These are phyloP conservation scores for Ustanciosporium gigantosporum DNA, from an alignment of 1,284 basidiomycete genomes.

Conservation along the genomic window DNA sequence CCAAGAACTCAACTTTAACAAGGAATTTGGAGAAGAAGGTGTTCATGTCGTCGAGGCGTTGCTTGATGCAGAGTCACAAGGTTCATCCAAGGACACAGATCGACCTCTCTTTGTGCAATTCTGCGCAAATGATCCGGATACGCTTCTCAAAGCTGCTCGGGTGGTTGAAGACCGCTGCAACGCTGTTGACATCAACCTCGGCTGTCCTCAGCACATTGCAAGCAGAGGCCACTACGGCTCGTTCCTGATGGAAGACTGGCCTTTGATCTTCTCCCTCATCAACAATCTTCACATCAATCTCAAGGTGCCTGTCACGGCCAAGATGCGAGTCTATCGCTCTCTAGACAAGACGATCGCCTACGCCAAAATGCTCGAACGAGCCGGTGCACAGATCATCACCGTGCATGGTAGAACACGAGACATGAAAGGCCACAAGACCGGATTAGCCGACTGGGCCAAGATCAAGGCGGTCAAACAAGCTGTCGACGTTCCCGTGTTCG, in stretches of 20 bases:
- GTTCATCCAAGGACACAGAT: slow-evolving; percentile 64
- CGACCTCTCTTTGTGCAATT: slow-evolving; percentile 89
- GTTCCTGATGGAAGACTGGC: slow-evolving; percentile 93
- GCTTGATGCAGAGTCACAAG: slow-evolving; percentile 1
- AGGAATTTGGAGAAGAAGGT: slow-evolving; percentile 44
- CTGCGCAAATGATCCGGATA: slow-evolving; percentile 83
- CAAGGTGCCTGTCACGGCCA: slow-evolving; percentile 87
- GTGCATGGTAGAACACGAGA: slow-evolving; percentile 90
- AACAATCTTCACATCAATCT: slow-evolving; percentile 72
- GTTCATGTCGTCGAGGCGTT: slow-evolving; percentile 3
- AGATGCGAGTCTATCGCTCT: slow-evolving; percentile 88
- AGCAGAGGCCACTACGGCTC: slow-evolving; percentile 82
- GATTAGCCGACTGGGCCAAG: slow-evolving; percentile 79
- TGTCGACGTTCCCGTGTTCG: slow-evolving; percentile 88
- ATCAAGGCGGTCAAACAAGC: slow-evolving; percentile 83
- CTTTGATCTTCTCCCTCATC: slow-evolving; percentile 64
- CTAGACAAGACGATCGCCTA: slow-evolving; percentile 87
- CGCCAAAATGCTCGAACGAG: slow-evolving; percentile 89
- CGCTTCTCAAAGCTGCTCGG: slow-evolving; percentile 64
- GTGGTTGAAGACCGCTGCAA: slow-evolving; percentile 65
- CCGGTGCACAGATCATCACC: slow-evolving; percentile 91
- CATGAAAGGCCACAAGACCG: slow-evolving; percentile 78
- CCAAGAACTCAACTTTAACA: slow-evolving; percentile 42
- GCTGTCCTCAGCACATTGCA: slow-evolving; percentile 93
- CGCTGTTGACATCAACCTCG: slow-evolving; percentile 89